Conservation (phyloP, 2,329 filamentous ascomycete genomes). For the Pseudocercospora fijiensis region DNA sequence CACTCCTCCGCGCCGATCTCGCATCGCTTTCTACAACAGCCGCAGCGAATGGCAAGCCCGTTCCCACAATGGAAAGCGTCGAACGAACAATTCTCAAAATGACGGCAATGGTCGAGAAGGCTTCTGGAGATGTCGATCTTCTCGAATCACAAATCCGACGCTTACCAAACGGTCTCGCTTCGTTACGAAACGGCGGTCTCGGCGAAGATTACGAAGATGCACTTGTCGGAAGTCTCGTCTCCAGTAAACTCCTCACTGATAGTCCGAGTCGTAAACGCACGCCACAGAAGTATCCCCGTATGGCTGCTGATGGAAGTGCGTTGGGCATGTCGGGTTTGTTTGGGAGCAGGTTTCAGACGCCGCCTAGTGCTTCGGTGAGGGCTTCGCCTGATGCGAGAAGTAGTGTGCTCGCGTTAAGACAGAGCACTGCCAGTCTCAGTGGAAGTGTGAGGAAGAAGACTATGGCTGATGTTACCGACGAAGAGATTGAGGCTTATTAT, state of each 20-base stretch:
- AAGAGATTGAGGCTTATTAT: conserved; percentile 42
- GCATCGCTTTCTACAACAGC: conserved; percentile 49
- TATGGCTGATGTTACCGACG: conserved; percentile 43
- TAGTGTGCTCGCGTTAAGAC: conserved; percentile 29
- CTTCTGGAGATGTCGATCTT: conserved; percentile 85
- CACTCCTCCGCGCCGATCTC: conserved; percentile 75
- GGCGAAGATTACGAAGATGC: conserved; percentile 38
- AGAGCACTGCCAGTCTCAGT: conserved; percentile 32
- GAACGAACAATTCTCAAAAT: conserved; percentile 89
- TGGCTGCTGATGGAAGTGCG: conserved; percentile 35
- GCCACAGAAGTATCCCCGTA: conserved; percentile 30
- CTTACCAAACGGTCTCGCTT: conserved; percentile 46
- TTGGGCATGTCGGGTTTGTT: conserved; percentile 41
- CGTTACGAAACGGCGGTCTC: conserved; percentile 28
- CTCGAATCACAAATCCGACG: conserved; percentile 83
- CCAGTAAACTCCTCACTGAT: conserved; percentile 31
- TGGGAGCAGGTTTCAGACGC: conserved; percentile 33
- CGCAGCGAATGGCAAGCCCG: conserved; percentile 35
- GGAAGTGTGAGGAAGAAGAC: conserved; percentile 36
- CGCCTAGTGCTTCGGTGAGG: conserved; percentile 24
- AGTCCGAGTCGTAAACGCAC: conserved; percentile 41
- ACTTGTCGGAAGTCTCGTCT: conserved; percentile 33
- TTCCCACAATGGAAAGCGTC: conserved; percentile 87
- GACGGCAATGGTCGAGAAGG: conserved; percentile 88
- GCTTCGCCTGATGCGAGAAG: conserved; percentile 30